Evolutionary conservation across 2,329 filamentous ascomycete genomes (phyloP).

Genomic region (Hypomyces perniciosus): DNA sequence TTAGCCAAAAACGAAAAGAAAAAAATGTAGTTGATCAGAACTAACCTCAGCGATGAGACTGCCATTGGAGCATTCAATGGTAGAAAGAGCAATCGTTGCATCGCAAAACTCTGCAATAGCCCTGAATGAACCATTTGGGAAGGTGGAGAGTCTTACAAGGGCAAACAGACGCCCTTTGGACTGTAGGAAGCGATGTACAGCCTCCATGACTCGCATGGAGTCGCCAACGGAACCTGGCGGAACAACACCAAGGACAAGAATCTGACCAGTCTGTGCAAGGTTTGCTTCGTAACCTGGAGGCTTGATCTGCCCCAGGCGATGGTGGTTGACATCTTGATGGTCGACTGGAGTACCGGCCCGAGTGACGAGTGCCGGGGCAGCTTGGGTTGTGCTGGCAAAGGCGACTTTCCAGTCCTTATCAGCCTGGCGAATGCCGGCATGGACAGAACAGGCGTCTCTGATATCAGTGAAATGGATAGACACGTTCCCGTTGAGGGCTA

Average conservation of each 20-base stretch:
- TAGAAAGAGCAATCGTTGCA: constrained; percentile 35
- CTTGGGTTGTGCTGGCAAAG: constrained; percentile 13
- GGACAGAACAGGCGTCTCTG: constrained; percentile 49
- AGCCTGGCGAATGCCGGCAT: constrained; percentile 38
- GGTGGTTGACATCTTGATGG: neutral
- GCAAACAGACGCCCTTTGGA: constrained; percentile 48
- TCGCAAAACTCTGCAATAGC: constrained; percentile 51
- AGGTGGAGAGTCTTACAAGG: constrained; percentile 37
- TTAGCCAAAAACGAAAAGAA: neutral
- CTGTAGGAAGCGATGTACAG: constrained; percentile 32
- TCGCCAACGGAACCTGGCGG: constrained; percentile 16
- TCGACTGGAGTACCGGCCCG: neutral
- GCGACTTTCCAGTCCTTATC: constrained; percentile 39
- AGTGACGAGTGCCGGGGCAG: neutral
- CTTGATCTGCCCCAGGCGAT: neutral
- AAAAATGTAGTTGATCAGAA: neutral
- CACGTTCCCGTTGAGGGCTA: constrained; percentile 35
- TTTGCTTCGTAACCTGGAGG: neutral
- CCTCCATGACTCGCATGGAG: constrained; percentile 31
- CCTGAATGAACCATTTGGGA: constrained; percentile 38
- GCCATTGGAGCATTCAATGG: constrained; percentile 31
- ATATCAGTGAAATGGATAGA: constrained; percentile 55
- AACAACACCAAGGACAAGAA: constrained; percentile 23
- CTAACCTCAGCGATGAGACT: constrained; percentile 23
- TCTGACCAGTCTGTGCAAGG: constrained; percentile 21